Conservation (phyloP, 495 filamentous ascomycete genomes). For the Penicillium odoratum region DNA sequence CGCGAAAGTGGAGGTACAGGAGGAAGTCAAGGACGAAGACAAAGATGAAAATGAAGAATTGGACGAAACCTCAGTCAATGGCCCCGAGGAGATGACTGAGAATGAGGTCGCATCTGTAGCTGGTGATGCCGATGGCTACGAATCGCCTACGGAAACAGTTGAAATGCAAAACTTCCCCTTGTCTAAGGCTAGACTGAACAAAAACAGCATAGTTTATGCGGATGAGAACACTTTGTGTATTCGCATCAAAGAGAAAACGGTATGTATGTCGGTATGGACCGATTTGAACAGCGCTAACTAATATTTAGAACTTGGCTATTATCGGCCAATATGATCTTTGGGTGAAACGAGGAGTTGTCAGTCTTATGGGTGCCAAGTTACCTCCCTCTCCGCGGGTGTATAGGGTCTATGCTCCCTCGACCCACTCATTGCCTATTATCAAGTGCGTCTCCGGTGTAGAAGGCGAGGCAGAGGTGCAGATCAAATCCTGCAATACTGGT, state of each 20-base stretch:
- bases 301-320: conserved; percentile 59
- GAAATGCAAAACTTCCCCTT: conserved; percentile 44
- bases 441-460: conserved; percentile 51
- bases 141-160: conserved; percentile 34
- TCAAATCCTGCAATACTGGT: conserved; percentile 55
- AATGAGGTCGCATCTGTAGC: conserved; percentile 27
- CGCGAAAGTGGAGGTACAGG: conserved; percentile 4
- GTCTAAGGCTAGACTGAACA: conserved; percentile 42
- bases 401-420: conserved; percentile 70
- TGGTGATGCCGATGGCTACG: conserved; percentile 36
- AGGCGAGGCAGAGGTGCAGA: conserved; percentile 48
- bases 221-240: conserved; percentile 43
- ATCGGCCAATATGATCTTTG: conserved; percentile 74
- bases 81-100: conserved; percentile 20
- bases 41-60: conserved; percentile 19
- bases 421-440: conserved; percentile 75
- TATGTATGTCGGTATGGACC: conserved; percentile 14
- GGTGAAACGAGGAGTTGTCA: conserved; percentile 63
- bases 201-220: conserved; percentile 41
- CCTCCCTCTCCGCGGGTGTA: conserved; percentile 50
- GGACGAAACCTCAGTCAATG: conserved; percentile 19
- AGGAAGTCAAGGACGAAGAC: conserved; percentile 14
- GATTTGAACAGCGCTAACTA: conserved; percentile 17
- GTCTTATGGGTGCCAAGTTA: conserved; percentile 64
- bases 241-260: conserved; percentile 45